Evolutionary conservation across 352 stramenopile genomes (phyloP), one percentile per base, ranked within the genome.

Genomic region (Phytophthora litchii): DNA sequence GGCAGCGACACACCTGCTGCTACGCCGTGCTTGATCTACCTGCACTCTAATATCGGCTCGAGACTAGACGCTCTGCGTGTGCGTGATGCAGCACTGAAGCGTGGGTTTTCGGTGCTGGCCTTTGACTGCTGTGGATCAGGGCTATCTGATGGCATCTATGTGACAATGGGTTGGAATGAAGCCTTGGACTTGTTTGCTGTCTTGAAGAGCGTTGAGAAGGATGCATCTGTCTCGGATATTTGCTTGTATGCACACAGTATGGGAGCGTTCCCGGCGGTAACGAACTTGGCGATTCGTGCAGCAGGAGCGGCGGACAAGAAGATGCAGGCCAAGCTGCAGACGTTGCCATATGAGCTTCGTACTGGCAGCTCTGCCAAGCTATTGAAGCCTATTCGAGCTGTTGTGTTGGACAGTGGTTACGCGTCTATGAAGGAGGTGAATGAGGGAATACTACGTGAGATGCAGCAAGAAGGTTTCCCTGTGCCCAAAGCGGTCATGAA

Each of bases 91-190:
- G 83, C 82, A 7, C 55, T 96, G 8, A 50, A 54, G n/a, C 70
- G 83, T 1, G 83, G 86, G 42, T 89, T 94, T 37, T 92, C 85
- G 7, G 78, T 96, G 40, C 54, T 92, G 27, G 75, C 85, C 3
- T 94, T 96, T 50, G 87, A 96, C 68, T 94, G 76, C 49, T 90
- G 76, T 19, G 87, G 87, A 47, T 94, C 85, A 4, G 87, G 85
- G 0, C 55, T 80, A 11, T 91, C 78, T 20, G 87, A 94, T 51
- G 87, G 85, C 27, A 75, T 92, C 35, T 94, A 91, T 63, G 85
- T 96, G 53, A 96, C 85, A 4, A 89, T 92, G 75, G 87, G 87
- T 35, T 94, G 82, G 82, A 92, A 92, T 64, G 87, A 94, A 49
- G 67, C 74, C 13, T 64, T 79, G 40, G 87, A 96, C 52, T 57